These are phyloP conservation scores for Alisma plantagoaquatica DNA, from an alignment of 106 monocot genomes.

Conservation along the genomic window DNA sequence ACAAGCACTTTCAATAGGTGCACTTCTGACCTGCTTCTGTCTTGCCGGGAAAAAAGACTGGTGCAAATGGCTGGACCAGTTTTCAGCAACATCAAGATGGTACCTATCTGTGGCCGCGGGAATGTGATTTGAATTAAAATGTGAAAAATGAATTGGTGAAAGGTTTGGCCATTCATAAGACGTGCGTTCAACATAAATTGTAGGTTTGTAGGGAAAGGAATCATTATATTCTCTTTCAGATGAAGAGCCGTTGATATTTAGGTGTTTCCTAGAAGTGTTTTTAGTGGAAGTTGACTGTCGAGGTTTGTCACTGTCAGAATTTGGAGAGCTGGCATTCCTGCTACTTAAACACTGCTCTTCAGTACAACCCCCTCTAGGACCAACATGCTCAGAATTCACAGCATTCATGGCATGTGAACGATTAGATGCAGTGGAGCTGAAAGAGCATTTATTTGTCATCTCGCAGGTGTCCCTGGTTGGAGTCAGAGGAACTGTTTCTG, in stretches of 20 bases:
- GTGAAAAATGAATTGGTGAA: conserved; percentile 28
- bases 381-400: neutral
- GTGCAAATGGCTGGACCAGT: conserved; percentile 31
- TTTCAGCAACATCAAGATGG: conserved; percentile 76
- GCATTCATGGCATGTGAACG: neutral
- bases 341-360: neutral
- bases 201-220: conserved; percentile 6
- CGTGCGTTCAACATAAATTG: conserved; percentile 15
- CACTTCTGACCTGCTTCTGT: conserved; percentile 31
- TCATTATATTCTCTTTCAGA: conserved; percentile 6
- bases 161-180: conserved; percentile 64
- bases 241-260: neutral
- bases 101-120: conserved; percentile 59
- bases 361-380: neutral
- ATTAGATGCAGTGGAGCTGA: neutral
- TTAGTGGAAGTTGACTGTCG: neutral
- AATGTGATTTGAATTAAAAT: conserved; percentile 27
- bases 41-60: conserved; percentile 39
- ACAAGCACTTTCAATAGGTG: conserved; percentile 29
- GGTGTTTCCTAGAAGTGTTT: neutral
- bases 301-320: neutral
- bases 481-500: no score
- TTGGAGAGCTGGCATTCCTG: neutral
- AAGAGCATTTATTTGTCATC: no score
- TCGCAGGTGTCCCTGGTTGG: no score